phyloP scores from a whole-genome alignment of 306 rosid species.

The Hippophae tibetana region DNA sequence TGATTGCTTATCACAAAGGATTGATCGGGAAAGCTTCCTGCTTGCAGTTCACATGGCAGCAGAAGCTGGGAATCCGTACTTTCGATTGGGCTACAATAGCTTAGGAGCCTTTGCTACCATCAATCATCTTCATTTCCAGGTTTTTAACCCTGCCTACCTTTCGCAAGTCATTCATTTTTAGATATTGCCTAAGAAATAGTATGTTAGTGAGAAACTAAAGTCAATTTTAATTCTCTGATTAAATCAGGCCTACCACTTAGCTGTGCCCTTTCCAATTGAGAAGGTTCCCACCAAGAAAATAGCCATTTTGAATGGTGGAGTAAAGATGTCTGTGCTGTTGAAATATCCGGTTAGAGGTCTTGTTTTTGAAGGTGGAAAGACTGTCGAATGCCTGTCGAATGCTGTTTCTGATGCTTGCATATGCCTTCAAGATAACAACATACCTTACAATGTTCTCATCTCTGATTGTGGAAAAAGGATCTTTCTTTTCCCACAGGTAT shows the following conservation, averaged over 20 bases:
- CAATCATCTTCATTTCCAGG: not conserved
- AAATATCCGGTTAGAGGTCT: conserved; percentile 85
- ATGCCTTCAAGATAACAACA: conserved; percentile 72
- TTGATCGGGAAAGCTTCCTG: not conserved
- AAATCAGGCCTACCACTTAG: not conserved
- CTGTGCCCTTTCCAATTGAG: not conserved
- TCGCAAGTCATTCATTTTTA: not conserved
- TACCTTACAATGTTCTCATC: conserved; percentile 81
- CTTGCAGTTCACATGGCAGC: not conserved
- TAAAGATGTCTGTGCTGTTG: conserved; percentile 38
- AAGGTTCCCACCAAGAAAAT: not conserved
- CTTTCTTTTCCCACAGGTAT: conserved; percentile 86
- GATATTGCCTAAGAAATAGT: not conserved
- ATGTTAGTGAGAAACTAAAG: not conserved
- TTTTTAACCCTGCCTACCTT: not conserved
- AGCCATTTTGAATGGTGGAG: not conserved
- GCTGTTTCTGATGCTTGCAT: conserved; percentile 74
- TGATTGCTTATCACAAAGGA: not conserved
- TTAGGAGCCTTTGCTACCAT: not conserved
- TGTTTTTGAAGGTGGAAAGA: conserved; percentile 67
- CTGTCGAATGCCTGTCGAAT: conserved; percentile 48
- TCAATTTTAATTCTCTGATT: not conserved
- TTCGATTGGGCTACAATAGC: not conserved
- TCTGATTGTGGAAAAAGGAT: conserved; percentile 67
- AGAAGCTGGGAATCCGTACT: not conserved